Evolutionary conservation across 345 rosid genomes (phyloP).

Genomic region (Syzygium aromaticum): DNA sequence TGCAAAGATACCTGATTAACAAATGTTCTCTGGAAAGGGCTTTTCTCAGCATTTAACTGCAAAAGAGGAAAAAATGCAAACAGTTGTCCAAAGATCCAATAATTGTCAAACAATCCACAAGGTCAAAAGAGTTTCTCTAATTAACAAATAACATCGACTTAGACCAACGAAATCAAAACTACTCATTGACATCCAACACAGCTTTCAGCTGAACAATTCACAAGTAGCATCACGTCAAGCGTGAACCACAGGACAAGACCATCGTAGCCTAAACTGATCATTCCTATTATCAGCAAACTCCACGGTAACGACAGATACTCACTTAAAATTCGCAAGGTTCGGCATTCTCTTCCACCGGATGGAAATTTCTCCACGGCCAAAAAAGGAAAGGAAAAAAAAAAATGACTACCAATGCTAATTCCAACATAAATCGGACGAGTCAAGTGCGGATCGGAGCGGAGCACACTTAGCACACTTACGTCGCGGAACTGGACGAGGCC

Average conservation of each 20-base stretch:
- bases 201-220: background rate
- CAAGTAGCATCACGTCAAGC: background rate
- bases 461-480: conserved; percentile 16
- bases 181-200: background rate
- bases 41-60: conserved; percentile 89
- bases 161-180: background rate
- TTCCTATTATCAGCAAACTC: background rate
- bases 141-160: background rate
- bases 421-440: background rate
- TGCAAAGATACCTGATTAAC: conserved; percentile 74
- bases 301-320: background rate
- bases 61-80: conserved; percentile 2
- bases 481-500: conserved; percentile 45
- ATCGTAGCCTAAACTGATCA: background rate
- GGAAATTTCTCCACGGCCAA: background rate
- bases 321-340: background rate
- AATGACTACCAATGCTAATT: background rate
- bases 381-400: background rate
- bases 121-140: background rate
- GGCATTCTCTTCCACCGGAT: background rate
- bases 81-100: background rate
- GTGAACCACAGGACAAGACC: background rate
- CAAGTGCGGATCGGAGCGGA: background rate
- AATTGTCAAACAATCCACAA: background rate
- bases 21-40: conserved; percentile 93